Evolutionary conservation across 1,139 yeast genomes (phyloP), one percentile per base, ranked within the genome.

Genomic region (Taphrina flavorubra): DNA sequence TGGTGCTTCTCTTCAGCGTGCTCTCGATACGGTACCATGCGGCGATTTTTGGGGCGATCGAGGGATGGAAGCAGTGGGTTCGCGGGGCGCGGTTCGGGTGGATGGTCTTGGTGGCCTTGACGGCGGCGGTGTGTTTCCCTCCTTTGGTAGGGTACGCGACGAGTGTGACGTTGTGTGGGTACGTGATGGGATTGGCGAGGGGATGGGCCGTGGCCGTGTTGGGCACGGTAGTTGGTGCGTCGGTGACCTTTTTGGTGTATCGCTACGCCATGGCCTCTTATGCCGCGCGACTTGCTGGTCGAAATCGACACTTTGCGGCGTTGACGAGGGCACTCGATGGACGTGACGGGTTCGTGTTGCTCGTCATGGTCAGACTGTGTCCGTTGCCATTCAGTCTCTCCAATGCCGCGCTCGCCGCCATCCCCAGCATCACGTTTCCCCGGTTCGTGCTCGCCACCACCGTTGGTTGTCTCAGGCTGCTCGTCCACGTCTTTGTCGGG

Each of bases 311-410:
- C 72, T 86, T 94, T 73, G 84, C 87, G 72, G 92, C 97, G 0
- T 84, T 94, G 73, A 84, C 92, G 0, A 86, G 87, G 70, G 89
- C 92, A 7, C 78, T 94, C 71, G 87, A 87, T n/a, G 67, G 67
- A 69, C 81, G 84, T 65, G 89, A 87, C 71, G 87, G 90, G 70
- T 83, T 92, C 70, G 77, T 86, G 71, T 78, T 94, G 55, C 79
- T 94, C 68, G 84, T 88, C 68, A 81, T 92, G 76, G 84, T 94
- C 57, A 81, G 97, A 69, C 78, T 92, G 70, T 91, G 97, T 74
- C 99, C 99, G 0, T 83, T 92, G 74, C 98, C 99, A 0, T 94
- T 92, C 76, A 90, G 97, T 3, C 80, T 92, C 56, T 88, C 96
- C 0, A 94, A 94, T 75, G 98, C 97, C 4, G 97, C 96, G 0